A percentile compares a stretch with the other conserved stretches of the same genome.
These are phyloP conservation scores for Phallus indusiatus DNA, from an alignment of 768 basidiomycete genomes.

Conservation along the genomic window DNA sequence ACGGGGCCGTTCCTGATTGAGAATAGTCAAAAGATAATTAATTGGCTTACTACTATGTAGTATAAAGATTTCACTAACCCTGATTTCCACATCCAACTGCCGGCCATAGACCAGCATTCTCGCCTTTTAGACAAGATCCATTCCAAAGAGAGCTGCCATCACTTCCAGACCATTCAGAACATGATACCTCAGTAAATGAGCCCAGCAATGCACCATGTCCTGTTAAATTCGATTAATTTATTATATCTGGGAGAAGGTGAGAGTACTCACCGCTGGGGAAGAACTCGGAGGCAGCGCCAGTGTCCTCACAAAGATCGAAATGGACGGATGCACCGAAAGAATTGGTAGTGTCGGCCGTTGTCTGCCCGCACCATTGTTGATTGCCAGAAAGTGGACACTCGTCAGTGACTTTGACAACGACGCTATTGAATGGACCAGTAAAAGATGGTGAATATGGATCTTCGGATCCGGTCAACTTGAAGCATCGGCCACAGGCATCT, in stretches of 20 bases:
- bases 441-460: slow-evolving; percentile 46
- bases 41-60: neutral
- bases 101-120: slow-evolving; percentile 43
- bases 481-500: slow-evolving; percentile 56
- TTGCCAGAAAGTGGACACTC: slow-evolving; percentile 40
- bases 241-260: neutral
- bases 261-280: slow-evolving; percentile 40
- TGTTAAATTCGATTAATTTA: slow-evolving; percentile 1
- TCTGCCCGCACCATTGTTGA: slow-evolving; percentile 47
- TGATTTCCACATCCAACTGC: slow-evolving; percentile 42
- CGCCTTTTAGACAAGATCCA: slow-evolving; percentile 43
- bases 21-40: neutral
- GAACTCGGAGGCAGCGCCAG: slow-evolving; percentile 40
- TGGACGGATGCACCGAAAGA: slow-evolving; percentile 38
- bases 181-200: slow-evolving; percentile 44
- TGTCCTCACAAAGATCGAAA: slow-evolving; percentile 57
- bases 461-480: slow-evolving; percentile 36
- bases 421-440: slow-evolving; percentile 41
- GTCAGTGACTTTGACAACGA: slow-evolving; percentile 43
- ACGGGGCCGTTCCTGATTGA: slow-evolving; percentile 1
- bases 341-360: slow-evolving; percentile 30
- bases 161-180: slow-evolving; percentile 48
- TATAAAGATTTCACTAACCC: slow-evolving; percentile 25
- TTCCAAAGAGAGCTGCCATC: slow-evolving; percentile 36
- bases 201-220: slow-evolving; percentile 45